Evolutionary conservation across 495 filamentous ascomycete species (phyloP), one percentile per base, ranked within the genome.

Genomic region (Mycothermus thermophilus): DNA sequence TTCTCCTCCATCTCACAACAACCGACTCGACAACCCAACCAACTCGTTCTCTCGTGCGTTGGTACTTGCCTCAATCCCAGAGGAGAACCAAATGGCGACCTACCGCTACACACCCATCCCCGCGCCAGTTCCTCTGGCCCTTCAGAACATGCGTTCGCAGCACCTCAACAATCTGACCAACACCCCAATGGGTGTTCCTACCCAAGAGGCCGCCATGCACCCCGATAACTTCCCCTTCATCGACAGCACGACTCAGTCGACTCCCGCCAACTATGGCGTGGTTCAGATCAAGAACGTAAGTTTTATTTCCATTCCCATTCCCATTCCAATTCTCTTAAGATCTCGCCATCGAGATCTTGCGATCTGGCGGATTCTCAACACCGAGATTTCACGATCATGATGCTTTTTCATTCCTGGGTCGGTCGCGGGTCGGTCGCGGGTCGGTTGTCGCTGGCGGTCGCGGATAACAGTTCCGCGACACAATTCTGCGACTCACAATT

Each of bases 181-280:
- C 0, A 41, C 42, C 8, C 23, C 24, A 2, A 30, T 17, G 9
- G 50, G 53, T 8, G n/a, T 37, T 2, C 62, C 64, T 3, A 46
- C 34, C n/a, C 18, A 50, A 4, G 38, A 51, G 0, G 39, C 50
- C 5, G 55, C 59, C n/a, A 27, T 64, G 11, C 20, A 51, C 24
- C 38, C 47, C 0, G 24, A 35, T 1, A 59, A 59, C 30, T 52
- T 69, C 5, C 64, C 67, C 0, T 67, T 71, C 42, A 36, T 54
- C 2, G 62, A 71, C 40, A 31, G 47, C 23, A 33, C 32, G 7
- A 46, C 31, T 0, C 44, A 46, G 30, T 19, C 36, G 3, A 12
- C 23, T 11, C 41, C 41, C 2, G 33, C 25, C 8, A 32, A 35
- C 12, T 25, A 47, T 13, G 56, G 52, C 0, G 55, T 66, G 1